phyloP scores from a whole-genome alignment of 1,284 basidiomycete species.

The Sanghuangporus sanghuang region DNA sequence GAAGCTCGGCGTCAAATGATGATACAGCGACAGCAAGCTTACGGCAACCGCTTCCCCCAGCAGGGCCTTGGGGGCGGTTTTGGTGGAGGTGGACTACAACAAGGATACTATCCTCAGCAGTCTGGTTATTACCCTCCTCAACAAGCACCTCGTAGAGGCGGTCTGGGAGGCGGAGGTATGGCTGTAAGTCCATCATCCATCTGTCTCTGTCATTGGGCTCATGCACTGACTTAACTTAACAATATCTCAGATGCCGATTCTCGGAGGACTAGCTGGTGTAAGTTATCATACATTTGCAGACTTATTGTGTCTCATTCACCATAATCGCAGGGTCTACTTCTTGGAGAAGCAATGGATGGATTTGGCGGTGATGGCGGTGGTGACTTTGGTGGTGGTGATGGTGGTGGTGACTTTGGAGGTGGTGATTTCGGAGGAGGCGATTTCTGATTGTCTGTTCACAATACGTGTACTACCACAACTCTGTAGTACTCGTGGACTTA shows the following conservation, averaged over 20 bases:
- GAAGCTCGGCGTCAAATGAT: background rate
- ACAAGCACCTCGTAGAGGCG: conserved; percentile 4
- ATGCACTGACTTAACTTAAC: background rate
- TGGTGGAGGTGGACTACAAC: conserved; percentile 7
- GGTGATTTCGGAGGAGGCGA: conserved; percentile 23
- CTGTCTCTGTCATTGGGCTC: background rate
- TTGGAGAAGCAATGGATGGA: conserved; percentile 40
- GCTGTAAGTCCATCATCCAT: conserved; percentile 21
- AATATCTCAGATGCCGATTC: conserved; percentile 33
- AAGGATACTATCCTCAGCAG: conserved; percentile 6
- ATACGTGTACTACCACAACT: background rate
- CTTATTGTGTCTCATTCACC: background rate
- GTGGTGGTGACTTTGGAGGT: conserved; percentile 26
- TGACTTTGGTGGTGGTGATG: conserved; percentile 24
- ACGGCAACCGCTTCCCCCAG: conserved; percentile 26
- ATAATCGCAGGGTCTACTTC: conserved; percentile 36
- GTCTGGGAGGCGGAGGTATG: conserved; percentile 29
- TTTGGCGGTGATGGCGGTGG: conserved; percentile 23
- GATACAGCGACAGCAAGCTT: conserved; percentile 21
- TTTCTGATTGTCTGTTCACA: conserved; percentile 18
- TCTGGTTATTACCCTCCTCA: conserved; percentile 7
- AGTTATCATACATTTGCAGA: background rate
- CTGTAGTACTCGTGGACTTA: background rate
- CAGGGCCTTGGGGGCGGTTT: conserved; percentile 20
- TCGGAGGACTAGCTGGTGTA: conserved; percentile 53